Percentiles rank a stretch among this genome's conserved stretches.
phyloP scores from a whole-genome alignment of 345 rosid genomes.

The Camelina laxa region DNA sequence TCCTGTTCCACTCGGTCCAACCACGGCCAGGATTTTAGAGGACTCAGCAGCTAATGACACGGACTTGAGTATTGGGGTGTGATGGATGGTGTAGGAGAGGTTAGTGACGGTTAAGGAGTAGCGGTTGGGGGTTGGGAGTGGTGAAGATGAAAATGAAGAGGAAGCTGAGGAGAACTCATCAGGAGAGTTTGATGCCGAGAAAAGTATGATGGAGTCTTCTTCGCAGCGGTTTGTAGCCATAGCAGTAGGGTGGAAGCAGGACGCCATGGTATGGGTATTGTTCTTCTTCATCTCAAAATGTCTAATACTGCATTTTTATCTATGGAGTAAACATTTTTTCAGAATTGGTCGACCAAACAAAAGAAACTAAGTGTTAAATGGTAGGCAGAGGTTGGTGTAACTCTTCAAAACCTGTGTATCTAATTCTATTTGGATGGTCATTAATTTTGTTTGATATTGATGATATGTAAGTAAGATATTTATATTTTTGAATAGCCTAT shows the following conservation, averaged over 20 bases:
- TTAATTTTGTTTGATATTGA: slow-evolving; percentile 19
- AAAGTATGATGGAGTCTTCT: slow-evolving; percentile 69
- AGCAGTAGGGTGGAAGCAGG: slow-evolving; percentile 52
- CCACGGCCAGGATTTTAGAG: slow-evolving; percentile 73
- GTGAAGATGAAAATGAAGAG: slow-evolving; percentile 63
- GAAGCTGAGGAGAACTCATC: slow-evolving; percentile 66
- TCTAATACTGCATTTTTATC: not conserved
- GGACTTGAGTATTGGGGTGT: slow-evolving; percentile 57
- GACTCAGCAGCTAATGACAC: slow-evolving; percentile 67
- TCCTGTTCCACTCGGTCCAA: slow-evolving; percentile 89
- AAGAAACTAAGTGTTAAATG: slow-evolving; percentile 22
- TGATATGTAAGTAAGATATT: not conserved
- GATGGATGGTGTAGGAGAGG: slow-evolving; percentile 66
- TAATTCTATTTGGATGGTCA: slow-evolving; percentile 13
- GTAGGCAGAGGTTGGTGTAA: slow-evolving; percentile 47
- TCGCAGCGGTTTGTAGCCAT: slow-evolving; percentile 44
- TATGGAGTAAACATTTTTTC: not conserved
- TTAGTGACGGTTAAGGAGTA: slow-evolving; percentile 50
- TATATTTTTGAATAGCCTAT: not conserved
- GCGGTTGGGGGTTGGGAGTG: slow-evolving; percentile 42
- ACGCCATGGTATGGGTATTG: slow-evolving; percentile 48
- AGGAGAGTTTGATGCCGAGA: slow-evolving; percentile 69
- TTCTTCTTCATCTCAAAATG: slow-evolving; percentile 16
- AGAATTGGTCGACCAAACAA: slow-evolving; percentile 41
- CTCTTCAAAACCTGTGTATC: slow-evolving; percentile 20